phyloP scores from a whole-genome alignment of 2,329 filamentous ascomycete species.

The Claviceps cyperi region DNA sequence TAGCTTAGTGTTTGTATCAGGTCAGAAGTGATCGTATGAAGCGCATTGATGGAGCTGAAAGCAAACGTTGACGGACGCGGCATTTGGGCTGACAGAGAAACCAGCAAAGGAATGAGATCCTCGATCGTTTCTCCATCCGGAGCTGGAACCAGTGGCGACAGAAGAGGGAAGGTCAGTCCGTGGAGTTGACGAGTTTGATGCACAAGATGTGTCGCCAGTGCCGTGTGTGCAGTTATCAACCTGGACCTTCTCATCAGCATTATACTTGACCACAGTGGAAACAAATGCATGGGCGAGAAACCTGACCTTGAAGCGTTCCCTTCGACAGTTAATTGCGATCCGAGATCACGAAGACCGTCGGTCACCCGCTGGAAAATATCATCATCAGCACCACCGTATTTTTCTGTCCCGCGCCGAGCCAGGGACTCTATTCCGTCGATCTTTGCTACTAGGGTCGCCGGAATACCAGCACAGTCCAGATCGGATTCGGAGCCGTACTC shows the following conservation, averaged over 20 bases:
- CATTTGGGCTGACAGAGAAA: slow-evolving; percentile 50
- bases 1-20: slow-evolving; percentile 70
- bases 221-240: slow-evolving; percentile 61
- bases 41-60: slow-evolving; percentile 49
- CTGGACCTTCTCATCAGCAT: slow-evolving; percentile 24
- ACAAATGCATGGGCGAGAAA: not conserved
- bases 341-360: slow-evolving; percentile 55
- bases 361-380: slow-evolving; percentile 55
- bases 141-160: slow-evolving; percentile 52
- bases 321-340: slow-evolving; percentile 58
- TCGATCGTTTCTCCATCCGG: slow-evolving; percentile 53
- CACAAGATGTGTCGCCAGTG: slow-evolving; percentile 57
- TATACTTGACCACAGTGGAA: not conserved
- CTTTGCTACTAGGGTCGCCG: slow-evolving; percentile 49
- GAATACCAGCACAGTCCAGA: slow-evolving; percentile 53
- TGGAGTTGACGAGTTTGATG: slow-evolving; percentile 66
- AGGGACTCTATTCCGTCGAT: slow-evolving; percentile 61
- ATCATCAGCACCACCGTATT: slow-evolving; percentile 49
- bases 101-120: slow-evolving; percentile 51
- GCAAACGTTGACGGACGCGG: slow-evolving; percentile 48
- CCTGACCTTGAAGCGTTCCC: slow-evolving; percentile 54
- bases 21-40: slow-evolving; percentile 58
- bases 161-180: slow-evolving; percentile 53
- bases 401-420: slow-evolving; percentile 50
- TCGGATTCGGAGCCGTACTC: slow-evolving; percentile 63